These are phyloP conservation scores for Blastobotrys terrestris DNA, from an alignment of 805 yeast genomes.

Conservation along the genomic window DNA sequence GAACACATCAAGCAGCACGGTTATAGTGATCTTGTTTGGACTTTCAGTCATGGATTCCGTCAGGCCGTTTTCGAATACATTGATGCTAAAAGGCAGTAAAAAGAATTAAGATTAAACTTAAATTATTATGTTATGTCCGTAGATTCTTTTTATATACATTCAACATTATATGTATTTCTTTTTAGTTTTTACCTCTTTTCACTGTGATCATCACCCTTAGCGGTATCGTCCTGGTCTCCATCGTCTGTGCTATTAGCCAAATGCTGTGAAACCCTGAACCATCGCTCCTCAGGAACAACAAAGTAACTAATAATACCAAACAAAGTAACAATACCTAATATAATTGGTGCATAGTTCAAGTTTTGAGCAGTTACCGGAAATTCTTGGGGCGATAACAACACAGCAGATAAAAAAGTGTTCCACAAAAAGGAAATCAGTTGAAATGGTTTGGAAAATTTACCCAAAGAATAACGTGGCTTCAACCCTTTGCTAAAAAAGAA, in stretches of 20 bases:
- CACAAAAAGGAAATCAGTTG: slow-evolving; percentile 16
- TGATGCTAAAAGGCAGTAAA: slow-evolving; percentile 3
- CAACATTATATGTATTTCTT: too few species aligned
- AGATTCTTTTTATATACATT: neutral
- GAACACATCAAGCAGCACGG: slow-evolving; percentile 60
- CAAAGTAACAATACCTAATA: slow-evolving; percentile 17
- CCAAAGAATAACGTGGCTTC: slow-evolving; percentile 14
- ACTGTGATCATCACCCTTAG: neutral
- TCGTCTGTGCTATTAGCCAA: neutral
- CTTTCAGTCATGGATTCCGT: slow-evolving; percentile 81
- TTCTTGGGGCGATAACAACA: slow-evolving; percentile 19
- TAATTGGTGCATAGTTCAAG: slow-evolving; percentile 21
- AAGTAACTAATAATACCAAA: slow-evolving; percentile 16
- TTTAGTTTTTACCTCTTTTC: neutral
- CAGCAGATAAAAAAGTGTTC: slow-evolving; percentile 16
- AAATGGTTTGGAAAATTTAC: slow-evolving; percentile 16
- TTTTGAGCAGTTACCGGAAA: slow-evolving; percentile 19
- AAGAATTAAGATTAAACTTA: neutral
- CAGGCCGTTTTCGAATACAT: slow-evolving; percentile 47
- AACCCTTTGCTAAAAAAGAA: slow-evolving; percentile 12
- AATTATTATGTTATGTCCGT: neutral
- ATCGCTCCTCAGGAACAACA: slow-evolving; percentile 16
- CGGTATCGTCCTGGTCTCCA: neutral
- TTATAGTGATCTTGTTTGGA: slow-evolving; percentile 61
- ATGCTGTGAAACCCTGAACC: slow-evolving; percentile 13